These are phyloP conservation scores for Setomelanomma holmii DNA, from an alignment of 2,329 filamentous ascomycete genomes.

Conservation along the genomic window DNA sequence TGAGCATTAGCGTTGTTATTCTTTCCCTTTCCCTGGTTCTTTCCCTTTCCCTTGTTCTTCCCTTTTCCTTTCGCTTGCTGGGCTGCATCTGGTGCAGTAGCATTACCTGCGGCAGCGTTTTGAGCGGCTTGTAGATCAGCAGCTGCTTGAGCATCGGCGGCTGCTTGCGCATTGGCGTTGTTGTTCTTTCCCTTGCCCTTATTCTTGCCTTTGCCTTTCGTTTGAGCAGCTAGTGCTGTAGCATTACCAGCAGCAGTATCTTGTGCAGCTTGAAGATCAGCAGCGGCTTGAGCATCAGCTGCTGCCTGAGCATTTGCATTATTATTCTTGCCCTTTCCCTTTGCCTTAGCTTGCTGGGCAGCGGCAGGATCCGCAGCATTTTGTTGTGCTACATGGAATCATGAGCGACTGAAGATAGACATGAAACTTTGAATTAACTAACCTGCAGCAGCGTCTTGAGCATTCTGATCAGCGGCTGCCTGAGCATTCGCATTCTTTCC, in stretches of 20 bases:
- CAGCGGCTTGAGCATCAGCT: constrained; percentile 6
- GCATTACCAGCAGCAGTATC: constrained; percentile 3
- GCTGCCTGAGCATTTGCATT: too few relatives aligned
- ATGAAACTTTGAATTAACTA: too few relatives aligned
- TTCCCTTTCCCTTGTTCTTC: constrained; percentile 1
- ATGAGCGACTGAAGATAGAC: too few relatives aligned
- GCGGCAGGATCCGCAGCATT: constrained; percentile 5
- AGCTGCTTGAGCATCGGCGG: constrained; percentile 6
- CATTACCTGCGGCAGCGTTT: constrained; percentile 1
- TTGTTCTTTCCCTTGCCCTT: too few relatives aligned
- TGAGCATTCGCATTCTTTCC: constrained; percentile 1
- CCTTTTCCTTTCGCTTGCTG: constrained; percentile 2
- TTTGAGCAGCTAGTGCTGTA: constrained; percentile 4
- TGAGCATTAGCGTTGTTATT: too few relatives aligned
- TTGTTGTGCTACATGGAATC: constrained; percentile 1
- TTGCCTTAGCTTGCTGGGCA: background rate
- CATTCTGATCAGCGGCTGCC: constrained; percentile 4
- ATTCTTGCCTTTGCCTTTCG: background rate
- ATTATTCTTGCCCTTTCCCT: too few relatives aligned
- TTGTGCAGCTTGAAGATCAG: constrained; percentile 3
- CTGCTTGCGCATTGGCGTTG: too few relatives aligned
- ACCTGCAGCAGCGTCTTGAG: constrained; percentile 4
- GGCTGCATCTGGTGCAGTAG: constrained; percentile 1
- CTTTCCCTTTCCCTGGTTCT: background rate
- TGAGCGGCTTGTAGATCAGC: constrained; percentile 4